These are phyloP conservation scores for Zygotorulaspora danielsina DNA, from an alignment of 805 yeast genomes.

Conservation along the genomic window DNA sequence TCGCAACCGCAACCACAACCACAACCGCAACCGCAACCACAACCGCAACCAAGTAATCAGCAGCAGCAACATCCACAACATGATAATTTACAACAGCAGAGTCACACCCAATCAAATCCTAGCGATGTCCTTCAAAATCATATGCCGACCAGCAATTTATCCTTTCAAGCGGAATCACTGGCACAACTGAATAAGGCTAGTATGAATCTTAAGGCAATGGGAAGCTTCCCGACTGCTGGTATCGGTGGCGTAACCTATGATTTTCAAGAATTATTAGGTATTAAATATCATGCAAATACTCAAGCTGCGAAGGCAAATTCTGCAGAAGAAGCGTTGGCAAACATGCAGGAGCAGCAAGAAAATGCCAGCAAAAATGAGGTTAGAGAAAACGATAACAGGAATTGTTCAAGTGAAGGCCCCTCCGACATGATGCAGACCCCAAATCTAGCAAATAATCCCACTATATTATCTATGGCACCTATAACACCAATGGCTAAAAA, in stretches of 20 bases:
- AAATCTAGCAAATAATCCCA: conserved; percentile 24
- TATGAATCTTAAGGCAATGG: conserved; percentile 24
- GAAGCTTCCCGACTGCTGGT: conserved; percentile 30
- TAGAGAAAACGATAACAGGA: conserved; percentile 1
- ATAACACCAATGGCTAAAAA: conserved; percentile 24
- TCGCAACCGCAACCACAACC: conserved; percentile 18
- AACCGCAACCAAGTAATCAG: conserved; percentile 16
- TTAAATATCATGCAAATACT: conserved; percentile 20
- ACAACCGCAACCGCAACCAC: conserved; percentile 22
- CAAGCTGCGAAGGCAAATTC: conserved; percentile 25
- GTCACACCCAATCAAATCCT: conserved; percentile 12
- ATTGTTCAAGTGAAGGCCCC: conserved; percentile 5
- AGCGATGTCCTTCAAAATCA: conserved; percentile 8
- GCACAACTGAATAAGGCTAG: conserved; percentile 23
- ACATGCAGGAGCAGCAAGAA: conserved; percentile 31
- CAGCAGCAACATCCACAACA: conserved; percentile 21
- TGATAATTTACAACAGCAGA: conserved; percentile 14
- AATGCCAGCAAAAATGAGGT: conserved; percentile 15
- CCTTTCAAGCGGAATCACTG: conserved; percentile 21
- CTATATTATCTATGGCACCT: conserved; percentile 27
- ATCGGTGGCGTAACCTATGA: conserved; percentile 33
- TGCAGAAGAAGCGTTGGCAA: conserved; percentile 33
- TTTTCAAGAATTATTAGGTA: conserved; percentile 27
- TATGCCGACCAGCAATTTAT: conserved; percentile 9
- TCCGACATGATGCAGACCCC: conserved; percentile 20